Conservation (phyloP, 2,329 filamentous ascomycete species). For the Aurifilum marmelostoma region DNA sequence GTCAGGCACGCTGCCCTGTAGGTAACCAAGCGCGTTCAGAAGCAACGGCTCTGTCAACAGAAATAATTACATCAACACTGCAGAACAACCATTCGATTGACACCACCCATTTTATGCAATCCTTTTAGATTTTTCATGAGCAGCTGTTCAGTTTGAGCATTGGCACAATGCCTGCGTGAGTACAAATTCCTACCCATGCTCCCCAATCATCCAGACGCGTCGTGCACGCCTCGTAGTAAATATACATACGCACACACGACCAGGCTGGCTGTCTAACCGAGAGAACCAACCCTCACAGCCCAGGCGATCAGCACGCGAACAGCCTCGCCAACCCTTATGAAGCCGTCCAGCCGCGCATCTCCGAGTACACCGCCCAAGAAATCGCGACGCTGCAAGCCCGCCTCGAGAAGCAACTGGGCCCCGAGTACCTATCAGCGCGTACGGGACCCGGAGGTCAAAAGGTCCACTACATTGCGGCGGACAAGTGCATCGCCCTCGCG, state of each 20-base stretch:
- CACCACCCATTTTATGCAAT: not conserved
- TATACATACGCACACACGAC: not conserved
- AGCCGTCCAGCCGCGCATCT: conserved; percentile 68
- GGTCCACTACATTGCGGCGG: conserved; percentile 92
- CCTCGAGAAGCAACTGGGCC: conserved; percentile 90
- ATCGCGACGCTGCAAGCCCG: conserved; percentile 85
- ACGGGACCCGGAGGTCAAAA: conserved; percentile 81
- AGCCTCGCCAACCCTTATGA: conserved; percentile 78
- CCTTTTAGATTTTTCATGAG: not conserved
- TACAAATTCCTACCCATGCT: conserved; percentile 20
- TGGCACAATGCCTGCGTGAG: conserved; percentile 50
- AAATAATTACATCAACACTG: not conserved
- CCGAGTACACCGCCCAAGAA: conserved; percentile 84
- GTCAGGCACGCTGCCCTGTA: conserved; percentile 22
- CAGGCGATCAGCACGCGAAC: conserved; percentile 68
- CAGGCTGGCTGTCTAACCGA: conserved; percentile 6
- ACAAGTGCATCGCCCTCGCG: conserved; percentile 93
- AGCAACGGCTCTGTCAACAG: conserved; percentile 4
- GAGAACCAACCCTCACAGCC: conserved; percentile 57
- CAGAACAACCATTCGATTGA: not conserved
- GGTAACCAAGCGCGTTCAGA: conserved; percentile 22
- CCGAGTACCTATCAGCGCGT: conserved; percentile 91
- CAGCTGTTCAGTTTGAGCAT: conserved; percentile 12
- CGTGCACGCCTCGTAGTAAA: not conserved
- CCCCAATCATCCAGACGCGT: conserved; percentile 26